Evolutionary conservation across 2,329 filamentous ascomycete species (phyloP).

Genomic region (Penicillium crustosum): DNA sequence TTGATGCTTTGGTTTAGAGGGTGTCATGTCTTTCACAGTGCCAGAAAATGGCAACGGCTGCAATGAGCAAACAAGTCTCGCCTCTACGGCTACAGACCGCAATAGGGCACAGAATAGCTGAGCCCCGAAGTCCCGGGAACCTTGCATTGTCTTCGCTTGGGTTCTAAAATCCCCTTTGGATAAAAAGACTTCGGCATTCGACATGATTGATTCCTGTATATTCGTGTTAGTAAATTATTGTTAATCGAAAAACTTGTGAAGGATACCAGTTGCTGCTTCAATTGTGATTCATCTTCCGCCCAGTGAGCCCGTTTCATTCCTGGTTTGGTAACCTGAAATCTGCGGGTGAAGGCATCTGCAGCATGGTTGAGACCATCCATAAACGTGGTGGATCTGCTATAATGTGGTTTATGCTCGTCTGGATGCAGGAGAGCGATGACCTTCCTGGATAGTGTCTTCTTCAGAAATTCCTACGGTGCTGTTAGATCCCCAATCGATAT

Average conservation of each 20-base stretch:
- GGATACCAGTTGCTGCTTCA: slow-evolving; percentile 54
- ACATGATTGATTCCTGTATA: slow-evolving; percentile 55
- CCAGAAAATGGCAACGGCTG: slow-evolving; percentile 73
- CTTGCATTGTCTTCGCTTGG: slow-evolving; percentile 67
- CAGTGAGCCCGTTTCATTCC: slow-evolving; percentile 72
- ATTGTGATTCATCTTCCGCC: slow-evolving; percentile 65
- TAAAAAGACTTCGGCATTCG: slow-evolving; percentile 65
- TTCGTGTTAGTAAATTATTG: slow-evolving; percentile 19
- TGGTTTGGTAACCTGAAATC: slow-evolving; percentile 69
- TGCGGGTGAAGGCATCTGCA: slow-evolving; percentile 64
- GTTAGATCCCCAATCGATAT: slow-evolving; percentile 10
- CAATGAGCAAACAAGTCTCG: slow-evolving; percentile 84
- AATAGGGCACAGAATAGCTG: slow-evolving; percentile 89
- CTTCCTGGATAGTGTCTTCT: slow-evolving; percentile 64
- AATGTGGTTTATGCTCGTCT: slow-evolving; percentile 66
- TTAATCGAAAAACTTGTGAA: slow-evolving; percentile 14
- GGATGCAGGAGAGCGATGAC: slow-evolving; percentile 69
- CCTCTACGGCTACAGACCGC: slow-evolving; percentile 75
- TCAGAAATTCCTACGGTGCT: slow-evolving; percentile 48
- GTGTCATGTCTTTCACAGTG: slow-evolving; percentile 44
- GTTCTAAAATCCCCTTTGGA: slow-evolving; percentile 71
- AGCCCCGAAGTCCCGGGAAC: slow-evolving; percentile 84
- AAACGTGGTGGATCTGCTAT: slow-evolving; percentile 72
- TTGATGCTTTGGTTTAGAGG: slow-evolving; percentile 40
- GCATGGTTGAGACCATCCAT: slow-evolving; percentile 74